Evolutionary conservation across 2,329 filamentous ascomycete genomes (phyloP).

Genomic region (Fusarium lateritium): DNA sequence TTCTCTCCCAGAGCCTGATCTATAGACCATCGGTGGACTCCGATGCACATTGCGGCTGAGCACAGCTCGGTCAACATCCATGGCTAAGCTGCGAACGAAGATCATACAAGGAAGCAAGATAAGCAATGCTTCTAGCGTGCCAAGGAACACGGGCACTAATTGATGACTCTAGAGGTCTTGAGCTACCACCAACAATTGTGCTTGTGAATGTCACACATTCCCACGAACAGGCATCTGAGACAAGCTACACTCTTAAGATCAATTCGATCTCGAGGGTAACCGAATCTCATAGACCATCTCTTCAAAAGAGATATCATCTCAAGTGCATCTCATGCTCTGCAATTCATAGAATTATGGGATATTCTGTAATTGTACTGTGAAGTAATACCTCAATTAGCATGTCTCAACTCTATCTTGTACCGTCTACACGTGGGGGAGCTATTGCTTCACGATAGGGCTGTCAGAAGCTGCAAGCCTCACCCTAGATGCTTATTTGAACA

Average conservation of each 20-base stretch:
- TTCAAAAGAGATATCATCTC: no score
- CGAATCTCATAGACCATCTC: not conserved
- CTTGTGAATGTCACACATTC: slow-evolving; percentile 12
- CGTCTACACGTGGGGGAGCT: slow-evolving; percentile 10
- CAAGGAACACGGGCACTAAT: slow-evolving; percentile 29
- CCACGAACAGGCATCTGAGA: slow-evolving; percentile 10
- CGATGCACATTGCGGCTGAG: slow-evolving; percentile 48
- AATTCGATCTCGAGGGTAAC: not conserved
- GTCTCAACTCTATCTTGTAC: not conserved
- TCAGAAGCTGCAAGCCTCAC: slow-evolving; percentile 18
- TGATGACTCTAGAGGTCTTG: slow-evolving; percentile 8
- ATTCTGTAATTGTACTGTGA: not conserved
- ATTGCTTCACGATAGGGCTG: slow-evolving; percentile 22
- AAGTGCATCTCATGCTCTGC: not conserved
- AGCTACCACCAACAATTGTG: slow-evolving; percentile 6
- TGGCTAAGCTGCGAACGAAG: slow-evolving; percentile 33
- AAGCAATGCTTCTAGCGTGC: slow-evolving; percentile 36
- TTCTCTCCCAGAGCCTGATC: slow-evolving; percentile 21
- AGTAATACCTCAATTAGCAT: not conserved
- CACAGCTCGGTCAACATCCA: slow-evolving; percentile 42
- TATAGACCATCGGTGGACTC: slow-evolving; percentile 36
- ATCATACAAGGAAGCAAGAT: slow-evolving; percentile 30
- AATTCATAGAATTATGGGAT: not conserved
- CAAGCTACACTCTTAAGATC: slow-evolving; percentile 2
- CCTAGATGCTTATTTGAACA: not conserved